A percentile compares a stretch with the other conserved stretches of the same genome.
These are phyloP conservation scores for Hortiboletus flavorubellus DNA, from an alignment of 768 basidiomycete species.

Conservation along the genomic window DNA sequence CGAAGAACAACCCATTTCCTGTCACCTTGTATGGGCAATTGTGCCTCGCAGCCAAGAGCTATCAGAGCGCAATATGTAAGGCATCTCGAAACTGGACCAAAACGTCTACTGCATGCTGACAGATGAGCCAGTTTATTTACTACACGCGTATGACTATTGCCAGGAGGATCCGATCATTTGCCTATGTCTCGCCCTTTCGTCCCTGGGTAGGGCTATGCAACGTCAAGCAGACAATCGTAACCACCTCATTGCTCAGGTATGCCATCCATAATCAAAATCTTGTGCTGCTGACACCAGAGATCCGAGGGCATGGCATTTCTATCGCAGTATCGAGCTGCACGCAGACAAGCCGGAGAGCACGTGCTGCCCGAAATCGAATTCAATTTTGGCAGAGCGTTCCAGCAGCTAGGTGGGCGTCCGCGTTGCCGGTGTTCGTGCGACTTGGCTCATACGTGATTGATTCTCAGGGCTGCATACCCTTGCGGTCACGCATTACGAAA, in stretches of 20 bases:
- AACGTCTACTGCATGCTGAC: neutral
- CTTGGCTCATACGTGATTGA: neutral
- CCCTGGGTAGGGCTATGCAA: conserved; percentile 87
- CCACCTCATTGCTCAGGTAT: conserved; percentile 54
- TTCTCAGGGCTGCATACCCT: conserved; percentile 69
- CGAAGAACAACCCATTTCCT: conserved; percentile 64
- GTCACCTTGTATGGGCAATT: conserved; percentile 80
- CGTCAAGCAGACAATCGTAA: conserved; percentile 93
- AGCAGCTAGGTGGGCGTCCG: conserved; percentile 3
- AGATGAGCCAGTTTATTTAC: conserved; percentile 57
- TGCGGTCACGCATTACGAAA: conserved; percentile 83
- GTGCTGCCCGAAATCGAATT: conserved; percentile 77
- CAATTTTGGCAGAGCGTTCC: conserved; percentile 90
- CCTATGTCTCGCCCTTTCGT: conserved; percentile 77
- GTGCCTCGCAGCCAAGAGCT: conserved; percentile 80
- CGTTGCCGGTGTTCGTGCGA: neutral
- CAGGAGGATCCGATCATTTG: conserved; percentile 84
- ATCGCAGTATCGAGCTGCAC: conserved; percentile 70
- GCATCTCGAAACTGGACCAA: conserved; percentile 5
- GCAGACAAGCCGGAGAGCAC: conserved; percentile 40
- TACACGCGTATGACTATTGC: conserved; percentile 85
- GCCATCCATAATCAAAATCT: neutral
- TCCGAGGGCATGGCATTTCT: conserved; percentile 73
- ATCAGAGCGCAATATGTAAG: conserved; percentile 89
- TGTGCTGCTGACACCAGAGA: neutral